Percentiles rank a stretch among this genome's conserved stretches.
Evolutionary conservation across 352 stramenopile genomes (phyloP).

Genomic region (Phytophthora melonis): DNA sequence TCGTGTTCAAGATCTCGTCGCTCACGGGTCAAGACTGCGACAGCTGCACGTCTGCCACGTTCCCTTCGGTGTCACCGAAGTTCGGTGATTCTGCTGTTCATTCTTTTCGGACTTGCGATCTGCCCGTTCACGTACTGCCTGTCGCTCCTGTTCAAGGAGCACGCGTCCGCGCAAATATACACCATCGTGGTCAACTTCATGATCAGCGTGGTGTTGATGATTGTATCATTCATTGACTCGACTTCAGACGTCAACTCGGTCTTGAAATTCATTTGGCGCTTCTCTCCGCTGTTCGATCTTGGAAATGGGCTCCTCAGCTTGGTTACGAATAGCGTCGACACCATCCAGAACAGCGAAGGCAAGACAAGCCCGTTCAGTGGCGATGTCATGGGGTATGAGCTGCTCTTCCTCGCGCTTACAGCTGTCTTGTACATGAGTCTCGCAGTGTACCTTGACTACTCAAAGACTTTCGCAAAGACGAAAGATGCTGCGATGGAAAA

Average conservation of each 20-base stretch:
- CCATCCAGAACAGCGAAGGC: constrained; percentile 36
- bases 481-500: constrained; percentile 11
- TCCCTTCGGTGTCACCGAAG: constrained; percentile 51
- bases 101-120: constrained; percentile 61
- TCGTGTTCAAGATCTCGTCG: constrained; percentile 46
- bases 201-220: constrained; percentile 60
- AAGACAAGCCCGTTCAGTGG: constrained; percentile 55
- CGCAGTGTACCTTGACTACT: constrained; percentile 63
- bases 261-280: constrained; percentile 67
- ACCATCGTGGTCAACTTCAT: constrained; percentile 72
- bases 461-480: constrained; percentile 57
- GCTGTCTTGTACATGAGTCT: constrained; percentile 45
- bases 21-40: constrained; percentile 56
- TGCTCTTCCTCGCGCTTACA: constrained; percentile 49
- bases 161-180: constrained; percentile 61
- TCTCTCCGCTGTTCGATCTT: constrained; percentile 64
- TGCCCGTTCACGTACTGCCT: constrained; percentile 63
- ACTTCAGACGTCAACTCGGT: constrained; percentile 48
- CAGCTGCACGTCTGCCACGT: constrained; percentile 50
- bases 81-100: constrained; percentile 57
- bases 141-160: constrained; percentile 69
- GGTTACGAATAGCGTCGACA: constrained; percentile 36
- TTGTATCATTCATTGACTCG: constrained; percentile 56
- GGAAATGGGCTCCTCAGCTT: constrained; percentile 44
- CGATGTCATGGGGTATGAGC: constrained; percentile 60